Evolutionary conservation across 495 filamentous ascomycete species (phyloP).

Genomic region (Penicillium alfredii): DNA sequence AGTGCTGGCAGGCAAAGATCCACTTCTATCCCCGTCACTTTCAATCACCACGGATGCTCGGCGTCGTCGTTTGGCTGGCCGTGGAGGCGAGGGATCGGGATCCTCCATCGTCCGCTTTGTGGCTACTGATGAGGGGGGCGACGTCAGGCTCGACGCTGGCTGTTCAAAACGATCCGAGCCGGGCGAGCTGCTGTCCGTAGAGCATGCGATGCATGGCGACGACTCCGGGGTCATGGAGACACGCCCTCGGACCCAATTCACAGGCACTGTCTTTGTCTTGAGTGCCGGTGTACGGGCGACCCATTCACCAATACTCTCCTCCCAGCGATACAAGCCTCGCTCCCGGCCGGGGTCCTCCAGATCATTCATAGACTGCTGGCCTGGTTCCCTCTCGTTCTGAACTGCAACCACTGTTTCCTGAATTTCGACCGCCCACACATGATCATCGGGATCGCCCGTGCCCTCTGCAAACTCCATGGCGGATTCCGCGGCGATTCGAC

Average conservation of each 20-base stretch:
- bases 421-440: slow-evolving; percentile 44
- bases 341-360: slow-evolving; percentile 6
- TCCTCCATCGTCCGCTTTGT: slow-evolving; percentile 18
- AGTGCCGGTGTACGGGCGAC: slow-evolving; percentile 40
- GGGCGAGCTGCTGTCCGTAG: slow-evolving; percentile 23
- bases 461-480: slow-evolving; percentile 45
- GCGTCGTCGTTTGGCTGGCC: slow-evolving; percentile 26
- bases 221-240: slow-evolving; percentile 6
- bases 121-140: slow-evolving; percentile 26
- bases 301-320: slow-evolving; percentile 52
- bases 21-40: slow-evolving; percentile 1
- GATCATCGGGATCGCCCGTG: slow-evolving; percentile 42
- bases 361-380: slow-evolving; percentile 13
- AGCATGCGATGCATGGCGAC: slow-evolving; percentile 12
- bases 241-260: slow-evolving; percentile 5
- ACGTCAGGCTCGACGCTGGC: slow-evolving; percentile 26
- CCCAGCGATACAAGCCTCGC: slow-evolving; percentile 44
- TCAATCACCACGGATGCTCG: slow-evolving; percentile 11
- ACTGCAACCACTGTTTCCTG: slow-evolving; percentile 31
- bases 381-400: slow-evolving; percentile 7
- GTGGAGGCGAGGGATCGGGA: slow-evolving; percentile 9
- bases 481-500: slow-evolving; percentile 39
- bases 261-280: slow-evolving; percentile 14
- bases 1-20: neutral
- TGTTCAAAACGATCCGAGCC: slow-evolving; percentile 13